Base-by-base conservation (phyloP, 768 basidiomycete genomes). In the Collybia mongolica region DNA sequence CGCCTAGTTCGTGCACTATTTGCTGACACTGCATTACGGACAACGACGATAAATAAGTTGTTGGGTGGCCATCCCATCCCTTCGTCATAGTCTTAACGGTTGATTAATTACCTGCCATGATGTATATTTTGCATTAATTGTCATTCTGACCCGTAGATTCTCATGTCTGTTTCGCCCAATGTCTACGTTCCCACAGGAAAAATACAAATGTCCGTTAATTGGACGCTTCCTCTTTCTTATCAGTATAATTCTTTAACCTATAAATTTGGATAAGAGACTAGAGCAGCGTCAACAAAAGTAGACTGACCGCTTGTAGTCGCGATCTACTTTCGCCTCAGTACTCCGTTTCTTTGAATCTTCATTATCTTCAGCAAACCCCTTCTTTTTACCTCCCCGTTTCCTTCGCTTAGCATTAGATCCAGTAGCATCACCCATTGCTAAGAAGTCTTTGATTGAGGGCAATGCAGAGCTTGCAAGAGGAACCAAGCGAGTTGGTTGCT, bases 1-100 rank as follows among this genome's bases (percentile, higher is more conserved):
- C 76, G 77, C 55, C 77, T 98, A n/a, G 81, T 97, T 22, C 76
- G 77, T 37, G 93, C 93, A 0, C 74, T 98, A 41, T 98, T 98
- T 64, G 87, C 92, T 20, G 93, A 96, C 65, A 92, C 89, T 8
- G 76, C 81, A 32, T 68, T 93, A 64, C 80, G 95, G 69, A 81
- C 90, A 46, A 84, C 79, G 56, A 90, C 89, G 3, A 87, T 97
- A 59, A 82, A 84, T 54, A 92, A 86, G 69, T 68, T 94, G 36
- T 67, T 76, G 61, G 73, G 68, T 38, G 84, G 86, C 17, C 86
- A 86, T 65, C 79, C 85, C 44, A 49, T 58, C 18, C 50, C 58
- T 40, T 51, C 52, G 28, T 53, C 54, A 23, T 60, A 54, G n/a
- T n/a, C n/a, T n/a, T n/a, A 48, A 35, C 28, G 29, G 19, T 17